Evolutionary conservation across 768 basidiomycete genomes (phyloP).

Genomic region (Boletus rex-veris): DNA sequence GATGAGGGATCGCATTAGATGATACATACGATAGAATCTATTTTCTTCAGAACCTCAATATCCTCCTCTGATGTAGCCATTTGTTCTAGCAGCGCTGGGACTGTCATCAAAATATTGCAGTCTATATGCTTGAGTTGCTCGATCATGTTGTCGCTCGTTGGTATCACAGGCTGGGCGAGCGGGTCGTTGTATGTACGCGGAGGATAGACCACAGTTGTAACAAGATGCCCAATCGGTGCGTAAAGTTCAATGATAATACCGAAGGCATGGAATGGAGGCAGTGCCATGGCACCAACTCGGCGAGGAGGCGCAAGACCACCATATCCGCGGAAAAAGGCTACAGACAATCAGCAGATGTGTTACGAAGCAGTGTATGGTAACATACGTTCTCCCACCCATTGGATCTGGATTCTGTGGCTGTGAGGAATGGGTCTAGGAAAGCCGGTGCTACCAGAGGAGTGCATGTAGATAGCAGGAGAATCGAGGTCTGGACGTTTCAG

Average conservation of each 20-base stretch:
- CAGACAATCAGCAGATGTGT: too few relatives aligned
- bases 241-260: constrained; percentile 34
- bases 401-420: constrained; percentile 28
- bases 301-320: not conserved
- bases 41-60: not conserved
- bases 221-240: constrained; percentile 26
- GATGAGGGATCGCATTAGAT: too few relatives aligned
- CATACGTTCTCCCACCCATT: constrained; percentile 37
- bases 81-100: constrained; percentile 20
- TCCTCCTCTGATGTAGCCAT: constrained; percentile 8
- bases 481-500: constrained; percentile 6
- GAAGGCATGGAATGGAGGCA: constrained; percentile 40
- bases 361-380: too few relatives aligned
- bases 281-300: constrained; percentile 26
- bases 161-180: constrained; percentile 9
- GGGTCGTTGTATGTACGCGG: constrained; percentile 14
- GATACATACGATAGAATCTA: not conserved
- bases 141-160: constrained; percentile 18
- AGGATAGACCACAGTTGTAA: constrained; percentile 32
- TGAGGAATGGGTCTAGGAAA: constrained; percentile 42
- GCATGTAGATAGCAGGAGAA: constrained; percentile 14
- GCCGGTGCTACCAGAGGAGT: constrained; percentile 41
- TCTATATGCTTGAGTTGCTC: constrained; percentile 7
- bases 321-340: not conserved
- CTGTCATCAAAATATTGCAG: constrained; percentile 7